Percentiles rank a stretch among this genome's conserved stretches.
Conservation (phyloP, 2,329 filamentous ascomycete genomes). For the Paracoccidioides brasiliensis region DNA sequence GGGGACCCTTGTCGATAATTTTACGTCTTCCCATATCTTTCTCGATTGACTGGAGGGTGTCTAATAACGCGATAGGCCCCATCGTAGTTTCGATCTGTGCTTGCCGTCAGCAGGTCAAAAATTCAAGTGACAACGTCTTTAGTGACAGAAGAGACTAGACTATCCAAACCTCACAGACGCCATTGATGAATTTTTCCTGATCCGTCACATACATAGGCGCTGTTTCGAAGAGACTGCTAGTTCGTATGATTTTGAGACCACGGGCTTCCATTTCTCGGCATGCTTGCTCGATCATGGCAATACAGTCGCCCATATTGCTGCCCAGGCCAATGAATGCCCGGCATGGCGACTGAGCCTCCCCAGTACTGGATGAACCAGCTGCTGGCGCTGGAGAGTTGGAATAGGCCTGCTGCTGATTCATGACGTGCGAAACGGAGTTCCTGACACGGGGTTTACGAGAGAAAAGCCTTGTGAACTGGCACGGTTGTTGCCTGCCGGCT, state of each 20-base stretch:
- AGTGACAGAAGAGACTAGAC: background rate
- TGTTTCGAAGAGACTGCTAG: constrained; percentile 87
- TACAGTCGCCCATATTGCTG: constrained; percentile 79
- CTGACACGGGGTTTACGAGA: background rate
- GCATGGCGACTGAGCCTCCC: background rate
- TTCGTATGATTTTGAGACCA: constrained; percentile 61
- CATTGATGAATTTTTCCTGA: constrained; percentile 81
- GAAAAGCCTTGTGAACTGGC: background rate
- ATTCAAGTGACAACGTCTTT: constrained; percentile 2
- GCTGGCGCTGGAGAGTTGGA: constrained; percentile 18
- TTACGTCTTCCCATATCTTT: constrained; percentile 66
- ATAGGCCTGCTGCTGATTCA: constrained; percentile 4
- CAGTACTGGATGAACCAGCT: background rate
- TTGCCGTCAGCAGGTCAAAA: background rate
- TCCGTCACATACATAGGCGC: constrained; percentile 92
- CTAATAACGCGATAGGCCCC: constrained; percentile 60
- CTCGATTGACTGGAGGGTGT: constrained; percentile 75
- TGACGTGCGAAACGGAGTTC: background rate
- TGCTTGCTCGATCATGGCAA: constrained; percentile 73
- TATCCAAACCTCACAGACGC: constrained; percentile 67
- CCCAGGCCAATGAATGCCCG: constrained; percentile 73
- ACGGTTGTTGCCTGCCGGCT: background rate
- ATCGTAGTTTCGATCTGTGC: constrained; percentile 65
- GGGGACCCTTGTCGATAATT: constrained; percentile 79
- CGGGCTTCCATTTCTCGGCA: constrained; percentile 62